Evolutionary conservation across 176 grass and related monocot genomes (phyloP), one percentile per base, ranked within the genome.

Genomic region (Triticum turgidum): DNA sequence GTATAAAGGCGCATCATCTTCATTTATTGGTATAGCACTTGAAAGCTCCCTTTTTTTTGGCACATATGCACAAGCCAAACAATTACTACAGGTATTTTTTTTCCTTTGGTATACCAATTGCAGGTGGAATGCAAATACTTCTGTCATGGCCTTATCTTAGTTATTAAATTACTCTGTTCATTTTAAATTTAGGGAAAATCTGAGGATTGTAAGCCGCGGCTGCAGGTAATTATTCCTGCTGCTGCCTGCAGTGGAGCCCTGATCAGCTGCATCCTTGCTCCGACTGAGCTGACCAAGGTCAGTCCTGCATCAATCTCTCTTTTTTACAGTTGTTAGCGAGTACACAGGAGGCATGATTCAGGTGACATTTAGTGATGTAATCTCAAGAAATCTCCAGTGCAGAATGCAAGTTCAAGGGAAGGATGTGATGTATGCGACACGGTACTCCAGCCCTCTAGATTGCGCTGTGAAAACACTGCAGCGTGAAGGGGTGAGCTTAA

Each of bases 381-480:
- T 87, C 67, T 73, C 58, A 78, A 95, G 83, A 89, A 42, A 62
- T 92, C 34, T 98, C 81, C 93, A 98, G 93, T 95, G 96, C 92
- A 98, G 96, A 91, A 98, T 98, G 93, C 93, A 98, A 98, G 96
- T 95, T 86, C 96, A 98, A 92, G 96, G 96, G 68, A 98, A 95
- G 87, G 84, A 92, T 70, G 21, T 82, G 72, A 81, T 69, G 38
- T 87, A 80, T 89, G 78, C 81, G 82, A 9, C 88, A 49, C 90
- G 87, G 75, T 98, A 94, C 78, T 88, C 83, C 29, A 92, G 96
- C 30, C 96, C 96, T 81, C 73, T 98, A 70, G 93, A 98, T 90
- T 94, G 91, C 88, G 96, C 90, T 82, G 33, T 87, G 24, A 98
- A 95, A 93, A 98, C 91, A 61, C 38, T 98, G 56, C 63, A 92